Evolutionary conservation across 2,329 filamentous ascomycete genomes (phyloP).

Genomic region (Hirsutella rhossiliensis): DNA sequence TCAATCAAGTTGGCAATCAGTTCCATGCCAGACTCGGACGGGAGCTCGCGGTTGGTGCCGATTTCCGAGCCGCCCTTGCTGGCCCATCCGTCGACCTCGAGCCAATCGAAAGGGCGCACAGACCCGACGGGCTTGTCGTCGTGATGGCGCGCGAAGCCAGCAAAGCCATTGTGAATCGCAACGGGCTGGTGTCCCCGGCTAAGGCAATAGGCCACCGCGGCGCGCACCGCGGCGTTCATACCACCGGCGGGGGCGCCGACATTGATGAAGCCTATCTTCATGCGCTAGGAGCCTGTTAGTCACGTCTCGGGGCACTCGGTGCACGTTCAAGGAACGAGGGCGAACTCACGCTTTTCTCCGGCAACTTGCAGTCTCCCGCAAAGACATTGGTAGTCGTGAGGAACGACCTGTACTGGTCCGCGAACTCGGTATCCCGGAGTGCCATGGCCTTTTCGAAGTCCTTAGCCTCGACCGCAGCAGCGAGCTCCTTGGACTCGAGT

Average conservation of each 20-base stretch:
- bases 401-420: constrained; percentile 83
- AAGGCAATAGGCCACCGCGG: constrained; percentile 84
- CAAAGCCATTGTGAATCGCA: constrained; percentile 94
- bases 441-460: constrained; percentile 83
- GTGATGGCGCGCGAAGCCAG: constrained; percentile 84
- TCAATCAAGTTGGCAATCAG: constrained; percentile 73
- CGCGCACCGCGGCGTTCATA: constrained; percentile 94
- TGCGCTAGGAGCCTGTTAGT: constrained; percentile 43
- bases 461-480: constrained; percentile 68
- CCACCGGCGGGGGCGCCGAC: constrained; percentile 93
- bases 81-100: constrained; percentile 90
- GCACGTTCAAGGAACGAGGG: neutral
- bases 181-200: constrained; percentile 85
- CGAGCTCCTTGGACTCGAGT: constrained; percentile 70
- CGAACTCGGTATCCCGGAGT: constrained; percentile 84
- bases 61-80: constrained; percentile 97
- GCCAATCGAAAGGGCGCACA: constrained; percentile 79
- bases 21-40: constrained; percentile 72
- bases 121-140: constrained; percentile 69
- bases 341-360: constrained; percentile 52
- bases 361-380: constrained; percentile 53
- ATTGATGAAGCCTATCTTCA: constrained; percentile 93
- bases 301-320: neutral
- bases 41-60: constrained; percentile 89
- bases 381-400: constrained; percentile 80